Base-by-base conservation (phyloP, 2,329 filamentous ascomycete species). In the Pyrenophora graminea region DNA sequence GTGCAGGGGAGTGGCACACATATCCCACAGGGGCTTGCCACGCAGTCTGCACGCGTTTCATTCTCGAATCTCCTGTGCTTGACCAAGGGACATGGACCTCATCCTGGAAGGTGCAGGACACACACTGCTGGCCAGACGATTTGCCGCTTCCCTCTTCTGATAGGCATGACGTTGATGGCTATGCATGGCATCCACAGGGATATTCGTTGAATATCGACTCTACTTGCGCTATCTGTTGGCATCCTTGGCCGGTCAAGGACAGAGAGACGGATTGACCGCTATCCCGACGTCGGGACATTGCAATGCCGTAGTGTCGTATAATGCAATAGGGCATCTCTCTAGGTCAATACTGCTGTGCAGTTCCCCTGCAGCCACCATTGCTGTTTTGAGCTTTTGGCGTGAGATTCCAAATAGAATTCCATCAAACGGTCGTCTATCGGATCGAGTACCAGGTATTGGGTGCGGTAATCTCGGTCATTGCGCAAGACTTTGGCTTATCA, bases 231-330 rank as follows among this genome's bases (percentile, higher is more conserved):
- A 30, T 30, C 27, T 30, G 27, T 30, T 30, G 27, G 10, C 27
- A 30, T 30, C 27, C 27, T 30, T 30, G 27, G 27, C 13, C 18
- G 23, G 9, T 17, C 36, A 39, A 25, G 25, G 21, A 39, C 12
- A 17, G 31, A 39, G 32, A 17, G 17, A 21, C n/a, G 19, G 21
- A 17, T 38, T 17, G 21, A 34, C 34, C n/a, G 30, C 6, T 31
- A 44, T 45, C 34, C 36, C 36, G n/a, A 31, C 19, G 25, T 52
- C 52, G 52, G 39, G 19, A 47, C 19, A 18, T 46, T 43, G 48
- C 18, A 36, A 18, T 37, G n/a, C 48, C 34, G 48, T 43, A 21
- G 39, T 51, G 25, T 33, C 39, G 6, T 37, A 36, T 21, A 37
- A 23, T 46, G 39, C 37, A 23, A 23, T 18, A 33, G 39, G 27